phyloP scores from a whole-genome alignment of 441 rosid genomes.

The Dalechampia spathulata region DNA sequence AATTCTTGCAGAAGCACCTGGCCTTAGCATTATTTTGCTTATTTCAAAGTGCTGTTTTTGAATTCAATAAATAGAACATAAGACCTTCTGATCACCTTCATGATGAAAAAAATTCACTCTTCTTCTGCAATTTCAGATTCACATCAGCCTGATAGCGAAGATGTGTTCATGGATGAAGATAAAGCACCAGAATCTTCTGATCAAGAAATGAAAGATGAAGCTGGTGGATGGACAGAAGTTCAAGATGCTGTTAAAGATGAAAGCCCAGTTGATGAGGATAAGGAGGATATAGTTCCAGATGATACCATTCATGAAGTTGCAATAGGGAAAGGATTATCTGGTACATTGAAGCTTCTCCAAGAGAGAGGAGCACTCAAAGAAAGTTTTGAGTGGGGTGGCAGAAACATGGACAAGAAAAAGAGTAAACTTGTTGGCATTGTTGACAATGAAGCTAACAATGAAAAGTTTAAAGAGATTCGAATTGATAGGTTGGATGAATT shows the following conservation, averaged over 20 bases:
- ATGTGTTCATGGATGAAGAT: conserved; percentile 93
- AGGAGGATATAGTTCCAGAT: conserved; percentile 68
- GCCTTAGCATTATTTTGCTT: too few species aligned
- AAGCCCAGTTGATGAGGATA: conserved; percentile 36
- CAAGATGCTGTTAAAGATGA: conserved; percentile 44
- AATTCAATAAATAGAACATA: too few species aligned
- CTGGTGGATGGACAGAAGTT: conserved; percentile 59
- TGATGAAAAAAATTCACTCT: not conserved
- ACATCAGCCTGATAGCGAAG: conserved; percentile 59
- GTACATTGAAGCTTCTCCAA: conserved; percentile 74
- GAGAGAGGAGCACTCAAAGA: conserved; percentile 94
- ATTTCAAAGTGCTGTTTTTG: too few species aligned
- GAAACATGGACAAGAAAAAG: conserved; percentile 99
- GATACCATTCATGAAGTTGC: conserved; percentile 79
- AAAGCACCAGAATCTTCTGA: conserved; percentile 53
- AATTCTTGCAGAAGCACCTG: too few species aligned
- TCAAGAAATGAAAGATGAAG: conserved; percentile 47
- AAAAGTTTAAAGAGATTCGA: conserved; percentile 66
- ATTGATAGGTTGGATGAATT: conserved; percentile 94
- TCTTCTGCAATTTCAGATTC: conserved; percentile 45
- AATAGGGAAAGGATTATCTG: conserved; percentile 88
- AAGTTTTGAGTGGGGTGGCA: conserved; percentile 91
- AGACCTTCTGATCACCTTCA: too few species aligned
- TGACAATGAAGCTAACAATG: conserved; percentile 36
- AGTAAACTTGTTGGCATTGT: conserved; percentile 90